phyloP scores from a whole-genome alignment of 192 early-diverging fungal genomes.

The Coemansia asiatica region DNA sequence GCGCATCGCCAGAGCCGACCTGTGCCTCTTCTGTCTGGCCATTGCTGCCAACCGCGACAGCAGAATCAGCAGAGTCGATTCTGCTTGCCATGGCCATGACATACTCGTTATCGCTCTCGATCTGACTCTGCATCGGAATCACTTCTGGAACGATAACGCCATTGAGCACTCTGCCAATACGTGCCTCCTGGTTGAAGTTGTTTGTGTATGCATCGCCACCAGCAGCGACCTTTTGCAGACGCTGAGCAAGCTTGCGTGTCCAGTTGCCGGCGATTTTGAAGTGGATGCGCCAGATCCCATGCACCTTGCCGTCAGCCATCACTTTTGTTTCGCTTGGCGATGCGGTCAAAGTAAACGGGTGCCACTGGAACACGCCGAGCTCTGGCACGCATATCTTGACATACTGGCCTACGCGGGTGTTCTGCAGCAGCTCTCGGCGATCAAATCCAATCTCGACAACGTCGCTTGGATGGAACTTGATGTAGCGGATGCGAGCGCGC shows the following conservation, averaged over 20 bases:
- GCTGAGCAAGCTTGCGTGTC: slow-evolving; percentile 66
- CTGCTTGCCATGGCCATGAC: slow-evolving; percentile 44
- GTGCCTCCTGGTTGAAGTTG: slow-evolving; percentile 52
- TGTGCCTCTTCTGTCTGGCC: neutral
- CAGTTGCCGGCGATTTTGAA: slow-evolving; percentile 78
- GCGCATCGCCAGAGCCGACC: neutral
- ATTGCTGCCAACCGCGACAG: slow-evolving; percentile 11
- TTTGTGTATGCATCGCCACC: slow-evolving; percentile 48
- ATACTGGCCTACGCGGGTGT: slow-evolving; percentile 69
- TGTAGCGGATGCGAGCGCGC: slow-evolving; percentile 62
- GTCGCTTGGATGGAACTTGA: slow-evolving; percentile 71
- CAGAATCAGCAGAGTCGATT: slow-evolving; percentile 43
- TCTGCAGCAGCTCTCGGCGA: slow-evolving; percentile 54
- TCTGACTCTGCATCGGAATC: slow-evolving; percentile 24
- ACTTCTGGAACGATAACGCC: slow-evolving; percentile 40
- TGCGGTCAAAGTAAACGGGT: slow-evolving; percentile 78
- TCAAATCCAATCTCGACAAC: slow-evolving; percentile 74
- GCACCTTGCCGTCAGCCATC: slow-evolving; percentile 50
- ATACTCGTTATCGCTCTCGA: slow-evolving; percentile 30
- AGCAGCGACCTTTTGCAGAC: slow-evolving; percentile 56
- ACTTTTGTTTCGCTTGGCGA: slow-evolving; percentile 75
- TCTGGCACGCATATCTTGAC: slow-evolving; percentile 75
- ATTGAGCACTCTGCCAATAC: slow-evolving; percentile 48
- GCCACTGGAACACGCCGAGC: slow-evolving; percentile 75
- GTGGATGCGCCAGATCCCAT: slow-evolving; percentile 64